phyloP scores from a whole-genome alignment of 106 monocot species.

The Dendrobium chrysotoxum region DNA sequence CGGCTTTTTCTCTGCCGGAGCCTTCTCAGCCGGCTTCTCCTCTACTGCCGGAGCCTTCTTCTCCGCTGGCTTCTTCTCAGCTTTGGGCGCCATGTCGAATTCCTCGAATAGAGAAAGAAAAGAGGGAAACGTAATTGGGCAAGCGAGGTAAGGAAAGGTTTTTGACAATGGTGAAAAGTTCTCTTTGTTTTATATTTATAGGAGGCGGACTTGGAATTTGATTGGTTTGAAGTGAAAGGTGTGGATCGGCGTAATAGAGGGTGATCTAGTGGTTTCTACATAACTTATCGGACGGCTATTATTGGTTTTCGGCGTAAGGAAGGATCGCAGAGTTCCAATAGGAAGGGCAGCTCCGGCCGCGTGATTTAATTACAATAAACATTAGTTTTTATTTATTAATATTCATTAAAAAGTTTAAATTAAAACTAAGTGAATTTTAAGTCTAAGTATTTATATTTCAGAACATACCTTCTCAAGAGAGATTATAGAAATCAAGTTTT shows the following conservation, averaged over 20 bases:
- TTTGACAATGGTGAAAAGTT: not conserved
- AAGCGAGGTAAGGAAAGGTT: not conserved
- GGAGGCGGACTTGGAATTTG: not conserved
- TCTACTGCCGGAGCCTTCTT: conserved; percentile 32
- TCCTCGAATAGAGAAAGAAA: no score
- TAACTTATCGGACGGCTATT: not conserved
- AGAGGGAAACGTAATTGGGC: no score
- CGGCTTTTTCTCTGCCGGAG: conserved; percentile 23
- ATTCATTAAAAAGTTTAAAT: no score
- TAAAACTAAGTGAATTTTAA: no score
- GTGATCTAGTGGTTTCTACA: not conserved
- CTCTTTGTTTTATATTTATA: not conserved
- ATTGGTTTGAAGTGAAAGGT: not conserved
- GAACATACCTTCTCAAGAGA: no score
- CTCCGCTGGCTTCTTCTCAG: conserved; percentile 52
- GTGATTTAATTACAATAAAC: no score
- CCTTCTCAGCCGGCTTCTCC: conserved; percentile 13
- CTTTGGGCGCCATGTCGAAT: conserved; percentile 39
- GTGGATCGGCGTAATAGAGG: not conserved
- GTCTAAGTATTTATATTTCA: no score
- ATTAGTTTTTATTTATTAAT: no score
- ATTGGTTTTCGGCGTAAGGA: not conserved
- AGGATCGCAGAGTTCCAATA: no score
- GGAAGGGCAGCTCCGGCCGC: no score
- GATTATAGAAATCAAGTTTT: no score